phyloP scores from a whole-genome alignment of 2,329 filamentous ascomycete genomes.

The Fusarium sp. region DNA sequence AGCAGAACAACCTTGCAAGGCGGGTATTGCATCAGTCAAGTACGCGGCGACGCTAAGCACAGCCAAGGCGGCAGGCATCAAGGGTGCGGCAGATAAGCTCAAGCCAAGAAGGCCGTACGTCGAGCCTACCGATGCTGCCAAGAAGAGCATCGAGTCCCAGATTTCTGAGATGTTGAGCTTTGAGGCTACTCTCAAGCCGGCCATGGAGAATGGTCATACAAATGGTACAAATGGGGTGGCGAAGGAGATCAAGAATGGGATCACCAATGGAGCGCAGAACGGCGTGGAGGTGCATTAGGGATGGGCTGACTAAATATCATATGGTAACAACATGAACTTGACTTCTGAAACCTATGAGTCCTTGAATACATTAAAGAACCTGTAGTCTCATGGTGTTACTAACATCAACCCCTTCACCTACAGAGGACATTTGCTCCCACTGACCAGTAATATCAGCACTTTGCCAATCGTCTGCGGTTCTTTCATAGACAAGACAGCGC shows the following conservation, averaged over 20 bases:
- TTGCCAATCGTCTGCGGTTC: background rate
- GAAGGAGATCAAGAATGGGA: background rate
- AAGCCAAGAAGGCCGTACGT: slow-evolving; percentile 71
- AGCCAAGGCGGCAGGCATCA: slow-evolving; percentile 68
- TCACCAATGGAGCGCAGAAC: background rate
- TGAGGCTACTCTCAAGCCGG: slow-evolving; percentile 43
- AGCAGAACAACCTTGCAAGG: slow-evolving; percentile 73
- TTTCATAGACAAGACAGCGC: background rate
- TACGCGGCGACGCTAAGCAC: slow-evolving; percentile 72
- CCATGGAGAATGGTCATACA: background rate
- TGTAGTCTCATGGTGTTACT: background rate
- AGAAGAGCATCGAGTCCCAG: slow-evolving; percentile 54
- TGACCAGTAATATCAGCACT: background rate
- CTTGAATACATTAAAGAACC: background rate
- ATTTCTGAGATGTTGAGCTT: slow-evolving; percentile 57
- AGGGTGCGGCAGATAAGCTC: slow-evolving; percentile 67
- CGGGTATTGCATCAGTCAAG: slow-evolving; percentile 74
- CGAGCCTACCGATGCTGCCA: slow-evolving; percentile 55
- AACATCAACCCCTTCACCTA: background rate
- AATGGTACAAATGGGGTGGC: background rate
- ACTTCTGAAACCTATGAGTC: background rate
- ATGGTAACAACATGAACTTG: background rate
- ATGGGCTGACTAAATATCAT: accelerated
- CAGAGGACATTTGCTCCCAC: too few species aligned
- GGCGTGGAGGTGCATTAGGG: background rate